Conservation (phyloP, 305 asterid genomes). For the Fraxinus angustifolia region DNA sequence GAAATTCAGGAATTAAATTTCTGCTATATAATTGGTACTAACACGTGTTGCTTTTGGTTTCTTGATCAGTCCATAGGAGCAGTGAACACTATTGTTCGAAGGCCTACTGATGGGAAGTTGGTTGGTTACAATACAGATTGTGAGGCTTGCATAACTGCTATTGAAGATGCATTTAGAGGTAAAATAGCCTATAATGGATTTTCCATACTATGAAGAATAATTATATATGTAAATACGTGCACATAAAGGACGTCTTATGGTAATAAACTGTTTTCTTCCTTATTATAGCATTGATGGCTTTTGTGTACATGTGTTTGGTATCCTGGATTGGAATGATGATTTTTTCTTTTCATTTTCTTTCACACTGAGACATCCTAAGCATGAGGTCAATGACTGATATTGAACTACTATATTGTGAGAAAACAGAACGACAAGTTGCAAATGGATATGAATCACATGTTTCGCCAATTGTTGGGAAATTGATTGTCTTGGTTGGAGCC, state of each 20-base stretch:
- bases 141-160: slow-evolving; percentile 60
- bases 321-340: neutral
- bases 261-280: neutral
- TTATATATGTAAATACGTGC: neutral
- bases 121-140: slow-evolving; percentile 68
- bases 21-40: slow-evolving; percentile 1
- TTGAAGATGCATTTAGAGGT: slow-evolving; percentile 63
- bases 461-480: slow-evolving; percentile 54
- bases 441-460: slow-evolving; percentile 32
- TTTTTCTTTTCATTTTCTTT: too few relatives aligned
- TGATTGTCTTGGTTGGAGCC: slow-evolving; percentile 65
- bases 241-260: neutral
- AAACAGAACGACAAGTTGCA: slow-evolving; percentile 30
- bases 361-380: neutral
- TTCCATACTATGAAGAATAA: neutral
- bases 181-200: neutral
- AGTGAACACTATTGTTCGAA: slow-evolving; percentile 57
- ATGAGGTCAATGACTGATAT: neutral
- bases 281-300: neutral
- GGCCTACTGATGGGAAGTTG: slow-evolving; percentile 51
- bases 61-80: slow-evolving; percentile 54
- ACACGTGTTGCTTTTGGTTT: neutral
- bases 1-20: neutral
- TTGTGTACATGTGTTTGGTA: neutral
- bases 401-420: neutral